Evolutionary conservation across 768 basidiomycete species (phyloP).

Genomic region (Termitomyces sp.): DNA sequence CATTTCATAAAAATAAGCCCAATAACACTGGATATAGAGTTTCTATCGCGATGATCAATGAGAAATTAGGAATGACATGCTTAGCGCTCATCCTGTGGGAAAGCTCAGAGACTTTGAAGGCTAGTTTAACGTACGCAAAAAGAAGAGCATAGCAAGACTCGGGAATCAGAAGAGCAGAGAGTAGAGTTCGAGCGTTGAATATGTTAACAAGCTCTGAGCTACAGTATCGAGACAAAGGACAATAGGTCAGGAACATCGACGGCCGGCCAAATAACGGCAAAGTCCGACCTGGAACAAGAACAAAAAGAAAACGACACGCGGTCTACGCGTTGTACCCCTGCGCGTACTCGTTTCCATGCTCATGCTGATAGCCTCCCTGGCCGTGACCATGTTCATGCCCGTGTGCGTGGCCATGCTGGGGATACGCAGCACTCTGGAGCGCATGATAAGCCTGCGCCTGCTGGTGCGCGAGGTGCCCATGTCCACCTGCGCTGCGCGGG

Average conservation of each 20-base stretch:
- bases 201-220: too few relatives aligned
- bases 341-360: background rate
- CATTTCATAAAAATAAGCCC: background rate
- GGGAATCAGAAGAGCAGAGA: too few relatives aligned
- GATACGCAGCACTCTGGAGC: background rate
- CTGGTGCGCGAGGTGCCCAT: slow-evolving; percentile 13
- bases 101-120: background rate
- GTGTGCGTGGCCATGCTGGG: too few relatives aligned
- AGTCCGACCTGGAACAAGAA: background rate
- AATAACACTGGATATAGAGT: background rate
- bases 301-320: background rate
- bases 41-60: background rate
- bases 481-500: slow-evolving; percentile 5
- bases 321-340: background rate
- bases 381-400: too few relatives aligned
- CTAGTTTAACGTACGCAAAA: background rate
- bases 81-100: background rate
- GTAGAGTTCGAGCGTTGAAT: too few relatives aligned
- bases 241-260: background rate
- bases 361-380: too few relatives aligned
- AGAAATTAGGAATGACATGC: background rate
- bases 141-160: too few relatives aligned
- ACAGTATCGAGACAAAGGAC: too few relatives aligned
- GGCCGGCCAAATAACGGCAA: background rate
- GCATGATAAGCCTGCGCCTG: slow-evolving; percentile 13